Evolutionary conservation across 2,329 filamentous ascomycete genomes (phyloP), one percentile per base, ranked within the genome.

Genomic region (Hirsutella thompsonii): DNA sequence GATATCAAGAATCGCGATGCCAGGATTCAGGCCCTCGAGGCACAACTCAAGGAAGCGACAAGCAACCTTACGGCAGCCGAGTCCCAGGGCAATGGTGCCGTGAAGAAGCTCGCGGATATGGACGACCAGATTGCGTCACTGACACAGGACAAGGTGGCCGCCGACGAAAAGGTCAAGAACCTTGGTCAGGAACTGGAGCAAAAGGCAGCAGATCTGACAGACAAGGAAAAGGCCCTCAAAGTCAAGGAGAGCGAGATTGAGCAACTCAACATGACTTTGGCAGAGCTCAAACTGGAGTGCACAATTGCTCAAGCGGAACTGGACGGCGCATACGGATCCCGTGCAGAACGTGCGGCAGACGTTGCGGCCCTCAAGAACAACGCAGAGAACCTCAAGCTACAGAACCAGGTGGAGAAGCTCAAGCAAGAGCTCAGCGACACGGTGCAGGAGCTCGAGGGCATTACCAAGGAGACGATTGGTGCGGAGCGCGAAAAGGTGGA

Each of bases 261-360:
- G 39, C 57, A 60, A 41, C 60, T 72, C 40, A 72, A 70, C 55
- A 60, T 66, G 52, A 66, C 67, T 51, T 55, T 76, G 41, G 68
- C 72, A 28, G 72, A 77, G 58, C 64, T 74, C 53, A 78, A 78
- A 65, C 77, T 73, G 40, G 74, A 79, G 51, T 63, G 76, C 44
- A 76, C 74, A 36, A 69, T 78, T 50, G 70, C 72, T 39, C 70
- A 73, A 52, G 75, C 75, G 16, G 75, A 79, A 56, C 67, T 79
- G 23, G 75, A 79, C 47, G 72, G 72, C 42, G 74, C 74, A 20
- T 77, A 78, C 53, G 74, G 74, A 43, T 69, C 70, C 43, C 69
- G 74, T 44, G 68, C 71, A 43, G 68, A 79, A 58, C 71, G 75
- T 19, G 74, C 74, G 18, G 69, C 70, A 11, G 73, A 77, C 47